phyloP scores from a whole-genome alignment of 169 alveolate species.

The Cryptosporidium parvum region DNA sequence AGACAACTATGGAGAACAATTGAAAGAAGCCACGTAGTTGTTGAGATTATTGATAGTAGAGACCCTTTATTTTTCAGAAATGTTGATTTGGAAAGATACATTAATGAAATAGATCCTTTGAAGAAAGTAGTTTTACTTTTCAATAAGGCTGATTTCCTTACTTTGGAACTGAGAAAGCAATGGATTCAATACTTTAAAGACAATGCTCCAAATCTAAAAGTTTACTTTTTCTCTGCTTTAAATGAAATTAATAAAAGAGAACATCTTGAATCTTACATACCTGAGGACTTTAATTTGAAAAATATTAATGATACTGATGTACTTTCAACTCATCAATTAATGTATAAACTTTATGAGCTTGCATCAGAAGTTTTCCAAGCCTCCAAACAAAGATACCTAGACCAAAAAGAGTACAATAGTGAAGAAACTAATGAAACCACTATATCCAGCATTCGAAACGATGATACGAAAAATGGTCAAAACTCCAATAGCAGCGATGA shows the following conservation, averaged over 20 bases:
- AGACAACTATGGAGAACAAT: constrained; percentile 98
- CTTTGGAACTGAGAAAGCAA: constrained; percentile 88
- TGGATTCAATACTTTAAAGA: constrained; percentile 92
- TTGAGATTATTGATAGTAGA: constrained; percentile 97
- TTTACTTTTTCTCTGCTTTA: constrained; percentile 93
- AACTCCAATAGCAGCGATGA: constrained; percentile 77
- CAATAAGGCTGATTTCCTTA: constrained; percentile 95
- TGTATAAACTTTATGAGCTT: constrained; percentile 11
- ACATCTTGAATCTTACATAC: background rate
- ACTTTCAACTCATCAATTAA: constrained; percentile 24
- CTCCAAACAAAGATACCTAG: constrained; percentile 17
- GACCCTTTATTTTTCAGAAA: constrained; percentile 95
- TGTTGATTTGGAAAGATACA: constrained; percentile 90
- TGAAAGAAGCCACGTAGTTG: constrained; percentile 94
- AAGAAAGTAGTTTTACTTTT: constrained; percentile 90
- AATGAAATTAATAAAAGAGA: constrained; percentile 77
- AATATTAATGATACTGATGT: constrained; percentile 27
- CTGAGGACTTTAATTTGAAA: background rate
- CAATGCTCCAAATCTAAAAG: constrained; percentile 83
- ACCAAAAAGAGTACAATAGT: background rate
- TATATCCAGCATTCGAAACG: background rate
- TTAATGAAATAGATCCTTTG: constrained; percentile 89
- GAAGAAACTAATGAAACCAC: background rate
- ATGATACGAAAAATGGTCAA: background rate
- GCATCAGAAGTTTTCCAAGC: constrained; percentile 26